Evolutionary conservation across 2,329 filamentous ascomycete species (phyloP), one percentile per base, ranked within the genome.

Genomic region (Amphichorda felina): DNA sequence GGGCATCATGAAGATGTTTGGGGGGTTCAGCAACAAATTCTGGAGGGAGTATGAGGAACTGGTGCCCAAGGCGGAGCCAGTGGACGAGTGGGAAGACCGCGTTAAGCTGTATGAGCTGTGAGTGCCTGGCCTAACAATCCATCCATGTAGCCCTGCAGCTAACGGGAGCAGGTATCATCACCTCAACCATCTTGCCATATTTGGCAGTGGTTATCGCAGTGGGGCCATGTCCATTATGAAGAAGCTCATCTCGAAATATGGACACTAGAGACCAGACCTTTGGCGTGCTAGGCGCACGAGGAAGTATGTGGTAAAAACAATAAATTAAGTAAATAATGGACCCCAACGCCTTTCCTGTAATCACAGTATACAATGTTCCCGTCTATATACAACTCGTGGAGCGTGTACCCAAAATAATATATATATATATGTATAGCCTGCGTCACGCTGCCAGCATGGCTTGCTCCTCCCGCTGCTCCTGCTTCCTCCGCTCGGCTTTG

Each of bases 1-100:
- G 35, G 89, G 89, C 1, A 94, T 94, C 45, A 95, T 95, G 87
- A 74, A 72, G 35, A 94, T 95, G 87, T 96, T 95, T 68, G 88
- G 88, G 1, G 89, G 89, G 0, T 94, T 93, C 56, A 77, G 77
- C 1, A 48, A 55, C 0, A 55, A 50, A 1, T 94, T 94, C 48
- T 77, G 82, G 66, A 68, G 68, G 22, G 84, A 91, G 51, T 96
- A 95, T 53, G 74, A 83, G 53, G 55, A 63, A 27, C 50, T 86
- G 17, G 76, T 88, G 32, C 81, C 82, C 1, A 93, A 82, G 61
- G 79, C 81, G 8, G 83, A 94, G 53, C 88, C 88, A 0, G 69
- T 66, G 9, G 75, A 71, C 9, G 88, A 96, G 63, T 94, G 84
- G 64, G 77, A 82, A n/a, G 88, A 95, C 56, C 68, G 89, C 14